phyloP scores from a whole-genome alignment of 768 basidiomycete species.

The Melanogaster broomeanus region DNA sequence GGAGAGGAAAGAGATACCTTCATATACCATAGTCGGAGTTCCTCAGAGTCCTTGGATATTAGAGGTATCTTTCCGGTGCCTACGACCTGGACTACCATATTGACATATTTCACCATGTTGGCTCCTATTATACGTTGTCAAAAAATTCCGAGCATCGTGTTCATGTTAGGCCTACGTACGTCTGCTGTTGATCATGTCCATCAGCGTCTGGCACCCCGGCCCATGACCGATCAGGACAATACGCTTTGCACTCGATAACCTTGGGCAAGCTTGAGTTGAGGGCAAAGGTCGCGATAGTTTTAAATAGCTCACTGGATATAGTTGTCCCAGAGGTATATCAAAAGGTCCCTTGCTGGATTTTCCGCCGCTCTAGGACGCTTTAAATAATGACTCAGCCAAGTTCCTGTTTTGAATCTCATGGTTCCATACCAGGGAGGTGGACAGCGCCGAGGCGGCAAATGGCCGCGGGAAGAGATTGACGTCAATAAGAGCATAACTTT shows the following conservation, averaged over 20 bases:
- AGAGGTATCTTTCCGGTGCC: conserved; percentile 60
- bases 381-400: background rate
- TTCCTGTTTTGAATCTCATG: background rate
- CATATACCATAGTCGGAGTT: conserved; percentile 71
- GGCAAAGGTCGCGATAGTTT: background rate
- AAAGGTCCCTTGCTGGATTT: conserved; percentile 54
- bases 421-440: conserved; percentile 34
- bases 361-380: conserved; percentile 45
- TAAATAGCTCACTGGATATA: conserved; percentile 75
- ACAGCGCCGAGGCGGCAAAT: conserved; percentile 26
- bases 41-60: conserved; percentile 55
- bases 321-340: conserved; percentile 95
- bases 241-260: conserved; percentile 69
- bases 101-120: conserved; percentile 63
- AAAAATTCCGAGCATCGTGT: background rate
- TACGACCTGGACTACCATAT: conserved; percentile 76
- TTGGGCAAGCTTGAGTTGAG: conserved; percentile 29
- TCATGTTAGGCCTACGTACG: conserved; percentile 44
- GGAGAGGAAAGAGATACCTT: conserved; percentile 43
- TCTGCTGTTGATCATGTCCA: conserved; percentile 71
- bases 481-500: conserved; percentile 78
- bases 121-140: conserved; percentile 33
- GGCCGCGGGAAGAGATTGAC: conserved; percentile 81
- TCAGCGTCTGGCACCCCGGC: conserved; percentile 73
- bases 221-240: conserved; percentile 89